A percentile compares a stretch with the other conserved stretches of the same genome.
Conservation (phyloP, 2,329 filamentous ascomycete genomes). For the Scedosporium apiospermum region DNA sequence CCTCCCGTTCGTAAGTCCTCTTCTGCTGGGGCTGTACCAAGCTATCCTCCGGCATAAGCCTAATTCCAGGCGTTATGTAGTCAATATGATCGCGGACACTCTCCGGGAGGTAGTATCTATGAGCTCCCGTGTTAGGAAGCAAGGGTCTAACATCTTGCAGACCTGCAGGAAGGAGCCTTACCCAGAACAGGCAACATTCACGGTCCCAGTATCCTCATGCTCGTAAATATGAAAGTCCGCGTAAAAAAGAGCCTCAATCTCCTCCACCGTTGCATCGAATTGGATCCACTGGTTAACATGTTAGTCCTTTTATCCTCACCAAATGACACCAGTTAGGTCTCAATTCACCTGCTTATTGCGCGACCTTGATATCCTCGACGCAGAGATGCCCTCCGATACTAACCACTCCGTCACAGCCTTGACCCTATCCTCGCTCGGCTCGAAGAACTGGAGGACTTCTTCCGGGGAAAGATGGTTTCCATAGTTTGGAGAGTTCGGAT, state of each 20-base stretch:
- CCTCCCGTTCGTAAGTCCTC: neutral
- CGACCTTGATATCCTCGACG: neutral
- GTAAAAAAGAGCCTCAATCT: neutral
- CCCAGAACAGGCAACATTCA: neutral
- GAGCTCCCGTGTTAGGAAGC: neutral
- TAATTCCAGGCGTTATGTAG: slow-evolving; percentile 39
- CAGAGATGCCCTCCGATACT: neutral
- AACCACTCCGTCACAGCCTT: neutral
- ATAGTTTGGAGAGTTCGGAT: neutral
- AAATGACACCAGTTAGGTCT: neutral
- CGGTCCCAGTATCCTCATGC: neutral
- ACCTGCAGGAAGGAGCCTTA: neutral
- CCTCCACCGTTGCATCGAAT: slow-evolving; percentile 1
- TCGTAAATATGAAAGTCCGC: slow-evolving; percentile 1
- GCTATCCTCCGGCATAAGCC: slow-evolving; percentile 18
- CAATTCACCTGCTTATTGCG: neutral
- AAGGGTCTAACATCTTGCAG: neutral
- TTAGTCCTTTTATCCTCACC: neutral
- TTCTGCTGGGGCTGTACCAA: neutral
- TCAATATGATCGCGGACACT: slow-evolving; percentile 27
- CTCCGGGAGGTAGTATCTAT: neutral
- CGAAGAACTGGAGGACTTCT: neutral
- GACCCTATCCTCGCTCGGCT: neutral
- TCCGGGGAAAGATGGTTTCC: neutral
- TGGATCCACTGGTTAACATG: neutral